Conservation (phyloP, 2,329 filamentous ascomycete genomes). For the Exophiala alcalophila region DNA sequence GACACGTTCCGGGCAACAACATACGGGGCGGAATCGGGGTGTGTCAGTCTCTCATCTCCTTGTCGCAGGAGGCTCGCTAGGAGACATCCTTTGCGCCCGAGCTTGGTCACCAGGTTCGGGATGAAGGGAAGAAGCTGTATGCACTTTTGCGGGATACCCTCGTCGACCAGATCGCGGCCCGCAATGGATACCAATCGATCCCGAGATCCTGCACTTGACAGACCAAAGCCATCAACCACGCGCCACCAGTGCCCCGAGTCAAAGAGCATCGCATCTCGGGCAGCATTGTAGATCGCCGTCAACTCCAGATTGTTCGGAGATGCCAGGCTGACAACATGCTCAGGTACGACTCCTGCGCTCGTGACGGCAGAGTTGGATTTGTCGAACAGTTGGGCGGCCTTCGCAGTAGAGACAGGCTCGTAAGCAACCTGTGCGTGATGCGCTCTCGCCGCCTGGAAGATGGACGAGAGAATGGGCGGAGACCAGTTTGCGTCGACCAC, state of each 20-base stretch:
- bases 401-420: conserved; percentile 83
- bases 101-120: conserved; percentile 78
- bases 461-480: conserved; percentile 61
- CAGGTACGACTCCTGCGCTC: conserved; percentile 53
- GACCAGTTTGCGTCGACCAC: conserved; percentile 88
- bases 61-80: conserved; percentile 66
- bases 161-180: conserved; percentile 64
- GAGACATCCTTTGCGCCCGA: conserved; percentile 73
- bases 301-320: conserved; percentile 85
- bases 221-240: conserved; percentile 74
- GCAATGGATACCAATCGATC: conserved; percentile 70
- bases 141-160: conserved; percentile 77
- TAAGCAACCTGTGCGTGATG: conserved; percentile 65
- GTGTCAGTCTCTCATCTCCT: conserved; percentile 65
- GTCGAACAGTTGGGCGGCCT: conserved; percentile 67
- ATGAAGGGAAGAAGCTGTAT: conserved; percentile 86
- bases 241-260: conserved; percentile 72
- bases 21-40: conserved; percentile 62
- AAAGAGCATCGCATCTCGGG: conserved; percentile 64
- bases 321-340: conserved; percentile 65
- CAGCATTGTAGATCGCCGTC: conserved; percentile 70
- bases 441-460: conserved; percentile 61
- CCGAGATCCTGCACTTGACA: conserved; percentile 65
- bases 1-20: conserved; percentile 64
- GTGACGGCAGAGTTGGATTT: conserved; percentile 34